Base-by-base conservation (phyloP, 768 basidiomycete species). In the Xanthoconium purpureum region DNA sequence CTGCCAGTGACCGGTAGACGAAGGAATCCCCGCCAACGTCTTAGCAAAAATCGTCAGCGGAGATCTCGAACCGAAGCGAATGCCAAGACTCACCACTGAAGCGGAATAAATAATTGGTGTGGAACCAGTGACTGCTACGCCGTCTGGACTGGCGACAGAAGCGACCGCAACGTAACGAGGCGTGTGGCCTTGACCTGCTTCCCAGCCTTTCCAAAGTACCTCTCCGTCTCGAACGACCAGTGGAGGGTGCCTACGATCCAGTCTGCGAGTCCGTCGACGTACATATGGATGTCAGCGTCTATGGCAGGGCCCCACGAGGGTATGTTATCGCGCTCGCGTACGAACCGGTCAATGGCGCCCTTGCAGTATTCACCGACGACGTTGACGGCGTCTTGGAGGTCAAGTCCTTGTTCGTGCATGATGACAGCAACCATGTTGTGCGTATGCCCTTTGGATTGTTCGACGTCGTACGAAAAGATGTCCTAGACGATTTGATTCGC, bases 381-480 rank as follows among this genome's bases (percentile, higher is more conserved):
- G 66, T 92, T 82, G 49, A 91, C 78, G 29, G 91, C 89, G 17
- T 78, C 75, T 65, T 93, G 91, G 7, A 91, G 77, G 64, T 79
- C 80, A n/a, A 89, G 71, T 18, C 80, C 81, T 47, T 87, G 80
- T 66, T 88, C 80, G 60, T 82, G 67, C 85, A 90, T 91, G 58
- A 89, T 82, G 58, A 91, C 87, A 35, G 80, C 77, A 62, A 93
- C 85, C 85, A 91, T 88, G 73, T 92, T 91, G 72, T 91, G 89
- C 2, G 84, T 88, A 67, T 93, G 86, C 30, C 88, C 88, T 72
- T 83, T 82, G 20, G 88, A 82, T 66, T 91, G 90, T 68, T 93
- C 90, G 61, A 88, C 84, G 71, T 91, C 89, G 76, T 85, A 92
- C 20, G 90, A 91, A 72, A 89, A 91, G 65, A 92, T 83, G 72